A percentile compares a stretch with the other conserved stretches of the same genome.
Conservation (phyloP, 768 basidiomycete genomes). For the Albatrellus ellisii region DNA sequence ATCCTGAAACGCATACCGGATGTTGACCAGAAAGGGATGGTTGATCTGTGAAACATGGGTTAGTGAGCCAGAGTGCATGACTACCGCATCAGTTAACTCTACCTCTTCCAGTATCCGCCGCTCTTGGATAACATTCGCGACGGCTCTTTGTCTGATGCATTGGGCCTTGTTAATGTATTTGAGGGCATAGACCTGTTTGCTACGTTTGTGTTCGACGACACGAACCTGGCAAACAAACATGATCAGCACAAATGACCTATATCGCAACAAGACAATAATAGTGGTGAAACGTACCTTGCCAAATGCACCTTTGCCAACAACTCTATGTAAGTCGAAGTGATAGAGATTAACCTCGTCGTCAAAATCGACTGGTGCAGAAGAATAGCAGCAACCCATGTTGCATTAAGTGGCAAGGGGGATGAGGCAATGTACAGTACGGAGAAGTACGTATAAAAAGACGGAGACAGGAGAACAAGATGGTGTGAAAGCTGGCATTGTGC, state of each 20-base stretch:
- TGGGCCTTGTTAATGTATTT: slow-evolving; percentile 47
- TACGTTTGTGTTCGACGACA: slow-evolving; percentile 42
- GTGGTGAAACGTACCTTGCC: slow-evolving; percentile 60
- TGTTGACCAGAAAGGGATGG: slow-evolving; percentile 79
- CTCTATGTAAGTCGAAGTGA: slow-evolving; percentile 93
- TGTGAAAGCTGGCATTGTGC: slow-evolving; percentile 3
- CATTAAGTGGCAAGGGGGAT: slow-evolving; percentile 1
- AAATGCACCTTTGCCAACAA: slow-evolving; percentile 95
- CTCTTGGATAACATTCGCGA: slow-evolving; percentile 41
- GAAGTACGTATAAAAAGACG: slow-evolving; percentile 9
- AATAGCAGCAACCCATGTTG: slow-evolving; percentile 20
- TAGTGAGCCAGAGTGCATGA: background rate
- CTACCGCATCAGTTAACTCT: slow-evolving; percentile 4
- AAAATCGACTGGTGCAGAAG: slow-evolving; percentile 41
- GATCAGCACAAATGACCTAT: background rate
- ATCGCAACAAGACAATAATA: background rate
- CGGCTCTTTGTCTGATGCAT: slow-evolving; percentile 36
- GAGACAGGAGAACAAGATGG: slow-evolving; percentile 1
- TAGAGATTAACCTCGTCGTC: slow-evolving; percentile 67
- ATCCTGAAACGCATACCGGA: slow-evolving; percentile 95
- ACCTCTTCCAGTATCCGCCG: slow-evolving; percentile 40
- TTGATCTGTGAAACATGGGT: slow-evolving; percentile 44
- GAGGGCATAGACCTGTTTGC: slow-evolving; percentile 36
- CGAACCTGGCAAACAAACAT: slow-evolving; percentile 26
- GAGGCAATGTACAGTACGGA: background rate